Percentiles rank a stretch among this genome's conserved stretches.
Evolutionary conservation across 768 basidiomycete genomes (phyloP).

Genomic region (Boletus fagicola): DNA sequence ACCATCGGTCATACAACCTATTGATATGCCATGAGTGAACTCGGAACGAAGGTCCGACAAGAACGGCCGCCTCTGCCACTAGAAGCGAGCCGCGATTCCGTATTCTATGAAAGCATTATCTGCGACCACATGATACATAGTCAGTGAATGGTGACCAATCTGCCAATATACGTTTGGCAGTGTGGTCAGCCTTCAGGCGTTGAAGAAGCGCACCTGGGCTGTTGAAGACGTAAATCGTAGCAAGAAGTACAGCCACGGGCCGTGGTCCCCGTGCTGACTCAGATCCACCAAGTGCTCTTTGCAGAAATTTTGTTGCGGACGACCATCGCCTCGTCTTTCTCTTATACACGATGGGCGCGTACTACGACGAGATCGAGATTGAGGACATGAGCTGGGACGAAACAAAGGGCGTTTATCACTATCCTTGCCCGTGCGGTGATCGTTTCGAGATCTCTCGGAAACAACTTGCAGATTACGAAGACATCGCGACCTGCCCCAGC

Average conservation of each 20-base stretch:
- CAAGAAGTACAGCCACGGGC: too few relatives aligned
- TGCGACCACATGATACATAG: background rate
- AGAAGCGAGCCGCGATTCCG: background rate
- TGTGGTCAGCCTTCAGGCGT: background rate
- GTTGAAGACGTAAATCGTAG: background rate
- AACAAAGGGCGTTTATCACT: conserved; percentile 82
- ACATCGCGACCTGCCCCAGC: conserved; percentile 94
- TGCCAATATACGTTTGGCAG: background rate
- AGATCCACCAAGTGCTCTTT: too few relatives aligned
- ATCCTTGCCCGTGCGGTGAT: conserved; percentile 97
- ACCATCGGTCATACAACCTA: too few relatives aligned
- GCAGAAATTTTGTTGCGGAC: background rate
- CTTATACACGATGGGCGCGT: conserved; percentile 60
- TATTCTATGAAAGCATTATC: background rate
- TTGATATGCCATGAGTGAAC: too few relatives aligned
- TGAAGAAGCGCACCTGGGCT: background rate
- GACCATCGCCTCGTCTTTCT: background rate
- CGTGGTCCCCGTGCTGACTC: background rate
- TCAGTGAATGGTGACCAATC: background rate
- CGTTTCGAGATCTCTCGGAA: conserved; percentile 90
- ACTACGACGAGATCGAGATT: conserved; percentile 97
- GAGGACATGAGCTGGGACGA: conserved; percentile 95
- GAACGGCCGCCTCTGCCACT: too few relatives aligned
- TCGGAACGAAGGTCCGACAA: too few relatives aligned
- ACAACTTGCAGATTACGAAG: conserved; percentile 87